phyloP scores from a whole-genome alignment of 2,329 filamentous ascomycete genomes.

The Teratosphaeria gauchensis region DNA sequence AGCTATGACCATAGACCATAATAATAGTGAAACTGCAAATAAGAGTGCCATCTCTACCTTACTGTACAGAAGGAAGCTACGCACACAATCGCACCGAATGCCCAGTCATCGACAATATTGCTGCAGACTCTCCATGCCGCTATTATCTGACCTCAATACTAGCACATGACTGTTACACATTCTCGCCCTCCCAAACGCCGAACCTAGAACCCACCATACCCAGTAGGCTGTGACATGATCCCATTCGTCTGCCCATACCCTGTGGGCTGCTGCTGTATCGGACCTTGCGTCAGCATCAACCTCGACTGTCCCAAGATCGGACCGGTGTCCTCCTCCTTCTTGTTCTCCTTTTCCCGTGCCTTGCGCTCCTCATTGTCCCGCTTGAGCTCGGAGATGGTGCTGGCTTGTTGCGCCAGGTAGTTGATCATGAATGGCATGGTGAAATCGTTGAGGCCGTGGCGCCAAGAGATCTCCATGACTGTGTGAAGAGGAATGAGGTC shows the following conservation, averaged over 20 bases:
- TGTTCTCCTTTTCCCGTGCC: constrained; percentile 58
- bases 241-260: constrained; percentile 76
- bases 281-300: constrained; percentile 92
- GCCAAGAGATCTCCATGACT: constrained; percentile 95
- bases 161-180: background rate
- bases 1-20: background rate
- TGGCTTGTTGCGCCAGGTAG: constrained; percentile 81
- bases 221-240: constrained; percentile 75
- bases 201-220: constrained; percentile 20
- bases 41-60: background rate
- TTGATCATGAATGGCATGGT: constrained; percentile 99
- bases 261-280: constrained; percentile 51
- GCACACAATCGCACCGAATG: background rate
- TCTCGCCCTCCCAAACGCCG: background rate
- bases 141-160: background rate
- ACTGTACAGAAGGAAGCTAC: background rate
- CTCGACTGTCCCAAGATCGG: constrained; percentile 83
- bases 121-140: background rate
- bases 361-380: constrained; percentile 96
- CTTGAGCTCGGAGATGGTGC: constrained; percentile 74
- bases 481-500: constrained; percentile 89
- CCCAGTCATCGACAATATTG: background rate
- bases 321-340: constrained; percentile 75
- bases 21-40: background rate
- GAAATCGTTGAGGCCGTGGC: constrained; percentile 86